Conservation (phyloP, 805 yeast genomes). For the Metschnikowia lachancei region DNA sequence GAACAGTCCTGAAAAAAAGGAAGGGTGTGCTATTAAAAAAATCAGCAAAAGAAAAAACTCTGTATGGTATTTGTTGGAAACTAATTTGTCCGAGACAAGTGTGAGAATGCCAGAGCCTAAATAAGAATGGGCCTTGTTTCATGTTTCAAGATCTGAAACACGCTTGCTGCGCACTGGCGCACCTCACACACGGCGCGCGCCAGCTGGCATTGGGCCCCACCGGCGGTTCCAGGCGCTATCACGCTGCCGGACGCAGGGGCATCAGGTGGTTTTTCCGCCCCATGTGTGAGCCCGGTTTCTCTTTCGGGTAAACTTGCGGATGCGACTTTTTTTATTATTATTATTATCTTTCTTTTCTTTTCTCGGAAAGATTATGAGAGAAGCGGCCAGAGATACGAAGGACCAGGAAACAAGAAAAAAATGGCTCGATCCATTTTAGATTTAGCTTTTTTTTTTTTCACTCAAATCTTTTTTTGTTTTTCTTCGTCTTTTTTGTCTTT, state of each 20-base stretch:
- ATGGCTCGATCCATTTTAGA: no score
- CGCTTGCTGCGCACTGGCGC: slow-evolving; percentile 11
- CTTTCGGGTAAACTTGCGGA: slow-evolving; percentile 1
- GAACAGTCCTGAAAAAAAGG: not conserved
- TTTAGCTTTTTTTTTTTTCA: not conserved
- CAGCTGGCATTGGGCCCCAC: no score
- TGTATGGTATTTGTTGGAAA: slow-evolving; percentile 6
- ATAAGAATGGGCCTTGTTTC: slow-evolving; percentile 17
- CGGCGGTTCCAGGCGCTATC: no score
- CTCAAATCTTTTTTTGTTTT: not conserved
- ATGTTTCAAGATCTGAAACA: slow-evolving; percentile 18
- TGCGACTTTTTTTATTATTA: no score
- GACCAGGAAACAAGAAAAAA: no score
- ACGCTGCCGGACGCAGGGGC: slow-evolving; percentile 13
- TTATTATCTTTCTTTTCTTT: no score
- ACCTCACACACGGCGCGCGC: slow-evolving; percentile 11
- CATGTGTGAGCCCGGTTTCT: slow-evolving; percentile 12
- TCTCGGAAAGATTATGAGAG: not conserved
- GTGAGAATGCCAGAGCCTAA: slow-evolving; percentile 12
- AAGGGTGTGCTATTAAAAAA: not conserved
- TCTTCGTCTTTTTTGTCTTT: not conserved
- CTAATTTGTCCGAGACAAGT: not conserved
- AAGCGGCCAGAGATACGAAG: not conserved
- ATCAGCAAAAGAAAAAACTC: not conserved
- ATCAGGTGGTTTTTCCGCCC: not conserved